A percentile compares a stretch with the other conserved stretches of the same genome.
phyloP scores from a whole-genome alignment of 371 early-diverging fungal species.

The Rhizopus arrhizus region DNA sequence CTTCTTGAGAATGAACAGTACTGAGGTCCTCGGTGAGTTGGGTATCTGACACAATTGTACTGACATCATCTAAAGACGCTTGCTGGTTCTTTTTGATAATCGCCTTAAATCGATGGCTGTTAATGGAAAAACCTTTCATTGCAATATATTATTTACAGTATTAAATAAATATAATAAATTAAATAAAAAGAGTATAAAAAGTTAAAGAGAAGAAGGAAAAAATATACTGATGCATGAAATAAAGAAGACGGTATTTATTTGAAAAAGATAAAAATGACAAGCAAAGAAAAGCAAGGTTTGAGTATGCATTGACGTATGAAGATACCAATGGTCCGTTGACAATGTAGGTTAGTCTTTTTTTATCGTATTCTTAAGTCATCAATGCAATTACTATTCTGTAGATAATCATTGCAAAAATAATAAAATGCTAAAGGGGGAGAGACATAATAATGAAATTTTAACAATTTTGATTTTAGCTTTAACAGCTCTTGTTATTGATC shows the following conservation, averaged over 20 bases:
- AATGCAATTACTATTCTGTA: conserved; percentile 1
- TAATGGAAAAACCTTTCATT: background rate
- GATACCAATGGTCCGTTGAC: background rate
- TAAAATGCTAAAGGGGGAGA: background rate
- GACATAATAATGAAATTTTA: background rate
- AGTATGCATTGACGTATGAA: too few species aligned
- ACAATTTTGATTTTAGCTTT: too few species aligned
- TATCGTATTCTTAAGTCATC: background rate
- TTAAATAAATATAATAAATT: too few species aligned
- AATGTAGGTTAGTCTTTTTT: background rate
- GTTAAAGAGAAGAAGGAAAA: too few species aligned
- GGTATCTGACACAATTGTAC: conserved; percentile 15
- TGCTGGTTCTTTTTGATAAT: background rate
- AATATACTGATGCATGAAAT: too few species aligned
- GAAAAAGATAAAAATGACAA: too few species aligned
- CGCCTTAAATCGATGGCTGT: background rate
- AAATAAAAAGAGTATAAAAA: too few species aligned
- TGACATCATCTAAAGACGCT: conserved; percentile 11
- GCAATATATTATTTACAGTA: background rate
- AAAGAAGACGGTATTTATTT: too few species aligned
- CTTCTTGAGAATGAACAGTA: conserved; percentile 9
- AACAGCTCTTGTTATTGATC: too few species aligned
- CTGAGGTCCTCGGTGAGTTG: conserved; percentile 11
- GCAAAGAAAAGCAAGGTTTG: too few species aligned
- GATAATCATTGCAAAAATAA: background rate